phyloP scores from a whole-genome alignment of 2,329 filamentous ascomycete genomes.

The Endoconidiophora polonica region DNA sequence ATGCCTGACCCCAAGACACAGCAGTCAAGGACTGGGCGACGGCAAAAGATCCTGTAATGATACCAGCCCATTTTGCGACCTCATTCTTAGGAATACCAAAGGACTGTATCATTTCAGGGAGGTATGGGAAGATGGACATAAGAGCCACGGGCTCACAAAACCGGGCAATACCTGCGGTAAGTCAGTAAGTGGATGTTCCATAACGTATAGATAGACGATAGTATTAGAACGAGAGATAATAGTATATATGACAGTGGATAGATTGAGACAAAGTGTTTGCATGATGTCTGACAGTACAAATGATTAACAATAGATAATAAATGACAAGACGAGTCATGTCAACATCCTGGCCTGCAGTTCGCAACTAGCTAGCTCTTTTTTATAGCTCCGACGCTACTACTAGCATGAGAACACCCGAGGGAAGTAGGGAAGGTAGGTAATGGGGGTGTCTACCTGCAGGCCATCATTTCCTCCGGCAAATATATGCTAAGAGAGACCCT shows the following conservation, averaged over 20 bases:
- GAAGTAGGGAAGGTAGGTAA: neutral
- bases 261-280: too few relatives aligned
- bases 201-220: too few relatives aligned
- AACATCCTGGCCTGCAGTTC: too few relatives aligned
- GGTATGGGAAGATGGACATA: slow-evolving; percentile 53
- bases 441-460: neutral
- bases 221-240: too few relatives aligned
- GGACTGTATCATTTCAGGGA: slow-evolving; percentile 69
- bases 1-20: slow-evolving; percentile 58
- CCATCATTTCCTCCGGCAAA: too few relatives aligned
- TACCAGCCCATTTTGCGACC: slow-evolving; percentile 65
- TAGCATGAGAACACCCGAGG: neutral
- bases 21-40: slow-evolving; percentile 55
- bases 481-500: neutral
- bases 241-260: too few relatives aligned
- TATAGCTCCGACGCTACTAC: too few relatives aligned
- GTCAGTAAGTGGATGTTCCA: too few relatives aligned
- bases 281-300: too few relatives aligned
- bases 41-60: slow-evolving; percentile 57
- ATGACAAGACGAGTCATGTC: neutral
- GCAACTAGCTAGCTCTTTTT: too few relatives aligned
- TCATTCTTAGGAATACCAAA: slow-evolving; percentile 56
- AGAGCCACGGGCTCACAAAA: slow-evolving; percentile 61
- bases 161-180: slow-evolving; percentile 48
- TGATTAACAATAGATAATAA: neutral